Percentiles rank a stretch among this genome's conserved stretches.
These are phyloP conservation scores for Sclerospora graminicola DNA, from an alignment of 352 stramenopile genomes.

Conservation along the genomic window DNA sequence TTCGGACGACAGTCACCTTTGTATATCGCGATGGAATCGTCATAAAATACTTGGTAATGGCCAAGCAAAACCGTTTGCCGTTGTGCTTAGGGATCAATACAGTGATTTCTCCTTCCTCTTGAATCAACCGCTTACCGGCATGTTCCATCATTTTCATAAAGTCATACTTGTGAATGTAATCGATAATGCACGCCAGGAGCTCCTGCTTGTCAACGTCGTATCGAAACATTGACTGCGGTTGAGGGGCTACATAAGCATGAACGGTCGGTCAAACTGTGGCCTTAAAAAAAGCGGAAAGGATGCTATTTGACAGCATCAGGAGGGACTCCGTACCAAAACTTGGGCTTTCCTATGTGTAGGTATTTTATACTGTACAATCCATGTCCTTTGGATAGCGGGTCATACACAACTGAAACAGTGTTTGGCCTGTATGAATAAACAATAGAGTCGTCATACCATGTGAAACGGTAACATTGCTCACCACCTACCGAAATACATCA, in stretches of 20 bases:
- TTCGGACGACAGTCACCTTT: too few species aligned
- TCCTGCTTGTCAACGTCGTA: constrained; percentile 83
- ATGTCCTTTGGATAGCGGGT: constrained; percentile 63
- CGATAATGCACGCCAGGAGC: constrained; percentile 79
- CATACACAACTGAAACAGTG: background rate
- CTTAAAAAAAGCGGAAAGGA: background rate
- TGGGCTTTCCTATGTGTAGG: constrained; percentile 86
- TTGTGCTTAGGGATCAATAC: constrained; percentile 85
- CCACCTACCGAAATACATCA: constrained; percentile 94
- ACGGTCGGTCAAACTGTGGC: constrained; percentile 21
- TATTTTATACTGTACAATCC: constrained; percentile 92
- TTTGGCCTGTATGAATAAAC: too few species aligned
- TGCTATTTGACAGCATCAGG: constrained; percentile 37
- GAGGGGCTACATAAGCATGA: constrained; percentile 14
- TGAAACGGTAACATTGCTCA: constrained; percentile 91
- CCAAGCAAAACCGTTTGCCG: constrained; percentile 69
- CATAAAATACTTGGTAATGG: constrained; percentile 86
- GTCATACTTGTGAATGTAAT: constrained; percentile 87
- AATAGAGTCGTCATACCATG: constrained; percentile 63
- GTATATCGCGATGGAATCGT: too few species aligned
- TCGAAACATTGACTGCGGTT: constrained; percentile 79
- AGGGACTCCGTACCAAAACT: constrained; percentile 90
- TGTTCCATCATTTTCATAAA: constrained; percentile 88
- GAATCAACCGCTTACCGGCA: constrained; percentile 74
- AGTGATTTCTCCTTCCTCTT: constrained; percentile 84